phyloP scores from a whole-genome alignment of 1,284 basidiomycete species.

The Tremellales sp. region DNA sequence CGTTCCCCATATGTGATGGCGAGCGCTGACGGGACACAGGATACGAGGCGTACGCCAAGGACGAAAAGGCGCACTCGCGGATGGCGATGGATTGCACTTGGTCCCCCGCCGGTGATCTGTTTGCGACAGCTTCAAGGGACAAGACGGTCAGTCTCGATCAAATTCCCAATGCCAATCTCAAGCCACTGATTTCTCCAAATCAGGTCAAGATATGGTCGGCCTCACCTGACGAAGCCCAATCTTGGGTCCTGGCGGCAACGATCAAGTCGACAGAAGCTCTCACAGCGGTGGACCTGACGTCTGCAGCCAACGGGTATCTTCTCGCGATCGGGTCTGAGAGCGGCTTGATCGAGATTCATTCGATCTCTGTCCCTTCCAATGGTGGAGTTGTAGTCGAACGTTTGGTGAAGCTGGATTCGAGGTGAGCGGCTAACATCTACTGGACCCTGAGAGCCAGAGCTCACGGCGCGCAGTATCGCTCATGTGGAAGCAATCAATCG shows the following conservation, averaged over 20 bases:
- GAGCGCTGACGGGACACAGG: constrained; percentile 43
- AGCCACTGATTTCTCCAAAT: background rate
- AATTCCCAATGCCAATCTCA: background rate
- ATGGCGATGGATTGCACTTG: constrained; percentile 96
- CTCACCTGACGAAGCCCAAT: constrained; percentile 3
- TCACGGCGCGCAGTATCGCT: constrained; percentile 20
- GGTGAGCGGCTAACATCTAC: constrained; percentile 14
- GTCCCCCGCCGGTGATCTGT: constrained; percentile 66
- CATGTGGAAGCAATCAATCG: constrained; percentile 47
- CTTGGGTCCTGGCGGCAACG: constrained; percentile 23
- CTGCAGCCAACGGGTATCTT: constrained; percentile 14
- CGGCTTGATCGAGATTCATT: constrained; percentile 41
- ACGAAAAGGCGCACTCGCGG: constrained; percentile 79
- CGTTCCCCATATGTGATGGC: background rate
- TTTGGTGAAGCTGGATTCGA: constrained; percentile 15
- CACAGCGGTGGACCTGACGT: constrained; percentile 43
- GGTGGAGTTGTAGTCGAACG: constrained; percentile 9
- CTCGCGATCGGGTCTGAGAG: constrained; percentile 49
- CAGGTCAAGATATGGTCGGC: constrained; percentile 41
- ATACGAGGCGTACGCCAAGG: constrained; percentile 58
- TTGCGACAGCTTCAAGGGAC: constrained; percentile 91
- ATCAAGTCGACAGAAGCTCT: constrained; percentile 46
- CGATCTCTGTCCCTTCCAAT: constrained; percentile 1
- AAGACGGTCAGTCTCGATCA: constrained; percentile 65
- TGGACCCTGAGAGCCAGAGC: background rate